Percentiles rank a stretch among this genome's conserved stretches.
phyloP scores from a whole-genome alignment of 179 eudicot genomes.

The Corrigiola litoralis region DNA sequence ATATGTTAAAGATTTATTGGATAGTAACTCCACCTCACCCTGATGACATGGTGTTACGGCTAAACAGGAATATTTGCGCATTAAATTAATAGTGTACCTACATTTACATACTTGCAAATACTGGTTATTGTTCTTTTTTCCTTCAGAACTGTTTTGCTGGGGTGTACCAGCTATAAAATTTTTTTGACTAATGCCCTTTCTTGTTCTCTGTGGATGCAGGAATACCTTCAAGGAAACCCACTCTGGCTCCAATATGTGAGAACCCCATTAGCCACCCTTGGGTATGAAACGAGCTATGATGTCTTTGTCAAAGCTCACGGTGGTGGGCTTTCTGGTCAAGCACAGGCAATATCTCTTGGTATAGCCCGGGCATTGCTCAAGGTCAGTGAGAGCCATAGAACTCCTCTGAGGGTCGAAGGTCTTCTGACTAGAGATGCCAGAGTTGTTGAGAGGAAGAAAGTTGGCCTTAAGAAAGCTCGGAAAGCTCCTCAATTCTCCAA shows the following conservation, averaged over 20 bases:
- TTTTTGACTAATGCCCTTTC: not conserved
- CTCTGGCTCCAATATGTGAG: slow-evolving; percentile 84
- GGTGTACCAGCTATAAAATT: not conserved
- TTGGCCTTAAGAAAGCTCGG: slow-evolving; percentile 88
- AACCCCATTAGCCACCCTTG: slow-evolving; percentile 58
- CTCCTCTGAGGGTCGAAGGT: slow-evolving; percentile 68
- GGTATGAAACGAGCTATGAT: slow-evolving; percentile 82
- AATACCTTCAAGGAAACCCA: slow-evolving; percentile 95
- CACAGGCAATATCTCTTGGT: slow-evolving; percentile 90
- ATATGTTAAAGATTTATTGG: no score
- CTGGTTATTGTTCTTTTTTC: not conserved
- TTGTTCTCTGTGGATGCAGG: slow-evolving; percentile 40
- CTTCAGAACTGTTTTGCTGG: not conserved
- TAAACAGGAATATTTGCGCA: no score
- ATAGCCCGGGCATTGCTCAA: slow-evolving; percentile 86
- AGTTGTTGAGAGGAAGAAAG: slow-evolving; percentile 92
- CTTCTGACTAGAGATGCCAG: slow-evolving; percentile 87
- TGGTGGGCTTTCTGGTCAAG: slow-evolving; percentile 95
- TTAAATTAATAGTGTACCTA: no score
- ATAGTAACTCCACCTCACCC: no score
- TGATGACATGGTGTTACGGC: no score
- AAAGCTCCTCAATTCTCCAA: slow-evolving; percentile 95
- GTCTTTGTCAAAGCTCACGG: slow-evolving; percentile 95
- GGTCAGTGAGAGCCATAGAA: slow-evolving; percentile 68
- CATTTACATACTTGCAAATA: no score